phyloP scores from a whole-genome alignment of 768 basidiomycete species.

The Termitomyces sp. region DNA sequence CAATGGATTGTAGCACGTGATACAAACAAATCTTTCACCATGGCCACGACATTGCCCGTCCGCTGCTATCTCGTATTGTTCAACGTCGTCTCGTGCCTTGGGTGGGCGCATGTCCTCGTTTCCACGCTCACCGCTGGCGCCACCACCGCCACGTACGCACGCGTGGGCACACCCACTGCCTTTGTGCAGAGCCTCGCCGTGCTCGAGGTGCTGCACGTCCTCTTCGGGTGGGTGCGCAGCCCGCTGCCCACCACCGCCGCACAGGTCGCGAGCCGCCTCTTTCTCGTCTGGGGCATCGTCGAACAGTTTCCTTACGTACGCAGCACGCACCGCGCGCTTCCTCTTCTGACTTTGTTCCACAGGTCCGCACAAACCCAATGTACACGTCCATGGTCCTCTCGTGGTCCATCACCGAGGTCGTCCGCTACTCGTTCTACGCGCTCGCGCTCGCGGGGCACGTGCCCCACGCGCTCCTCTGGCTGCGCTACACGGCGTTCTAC shows the following conservation, averaged over 20 bases:
- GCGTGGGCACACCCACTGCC: slow-evolving; percentile 55
- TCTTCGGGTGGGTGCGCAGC: slow-evolving; percentile 74
- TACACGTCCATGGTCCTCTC: slow-evolving; percentile 90
- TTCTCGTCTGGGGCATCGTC: slow-evolving; percentile 82
- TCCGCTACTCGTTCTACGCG: slow-evolving; percentile 89
- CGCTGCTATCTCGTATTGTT: slow-evolving; percentile 66
- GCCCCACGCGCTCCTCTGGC: slow-evolving; percentile 47
- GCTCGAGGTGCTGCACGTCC: slow-evolving; percentile 79
- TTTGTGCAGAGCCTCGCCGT: slow-evolving; percentile 80
- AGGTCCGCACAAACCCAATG: slow-evolving; percentile 69
- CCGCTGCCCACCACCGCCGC: slow-evolving; percentile 67
- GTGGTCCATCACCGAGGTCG: slow-evolving; percentile 88
- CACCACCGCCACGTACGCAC: slow-evolving; percentile 44
- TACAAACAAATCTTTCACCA: neutral
- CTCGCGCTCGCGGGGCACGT: slow-evolving; percentile 52
- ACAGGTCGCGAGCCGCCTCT: slow-evolving; percentile 78
- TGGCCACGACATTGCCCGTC: neutral
- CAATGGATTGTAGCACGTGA: no score
- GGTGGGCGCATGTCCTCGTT: slow-evolving; percentile 71
- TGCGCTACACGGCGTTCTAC: slow-evolving; percentile 93
- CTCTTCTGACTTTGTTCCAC: neutral
- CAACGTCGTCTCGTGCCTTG: slow-evolving; percentile 68
- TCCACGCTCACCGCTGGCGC: slow-evolving; percentile 32
- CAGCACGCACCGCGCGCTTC: neutral
- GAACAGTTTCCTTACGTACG: slow-evolving; percentile 53